phyloP scores from a whole-genome alignment of 257 asterid species.

The Solanum lycopersicoides region DNA sequence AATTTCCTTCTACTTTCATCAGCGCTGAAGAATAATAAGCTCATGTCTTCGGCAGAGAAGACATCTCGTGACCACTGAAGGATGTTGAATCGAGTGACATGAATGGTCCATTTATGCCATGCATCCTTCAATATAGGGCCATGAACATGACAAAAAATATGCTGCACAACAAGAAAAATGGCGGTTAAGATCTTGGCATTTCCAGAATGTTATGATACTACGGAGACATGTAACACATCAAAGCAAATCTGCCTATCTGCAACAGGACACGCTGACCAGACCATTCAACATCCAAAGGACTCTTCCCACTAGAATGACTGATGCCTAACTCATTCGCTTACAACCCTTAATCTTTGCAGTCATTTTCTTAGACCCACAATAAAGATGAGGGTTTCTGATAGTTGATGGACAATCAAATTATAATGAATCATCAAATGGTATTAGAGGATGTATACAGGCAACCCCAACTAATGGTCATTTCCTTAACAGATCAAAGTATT shows the following conservation, averaged over 20 bases:
- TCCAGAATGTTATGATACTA: neutral
- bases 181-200: constrained; percentile 2
- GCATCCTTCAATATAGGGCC: constrained; percentile 33
- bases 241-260: neutral
- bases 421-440: neutral
- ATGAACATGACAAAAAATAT: constrained; percentile 30
- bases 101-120: constrained; percentile 41
- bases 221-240: neutral
- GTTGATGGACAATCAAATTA: neutral
- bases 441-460: neutral
- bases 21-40: constrained; percentile 49
- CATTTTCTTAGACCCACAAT: neutral
- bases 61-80: constrained; percentile 39
- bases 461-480: neutral
- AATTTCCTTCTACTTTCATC: constrained; percentile 31
- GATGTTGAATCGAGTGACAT: constrained; percentile 26
- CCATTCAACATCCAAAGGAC: neutral
- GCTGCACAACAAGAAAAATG: constrained; percentile 29
- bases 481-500: neutral
- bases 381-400: neutral
- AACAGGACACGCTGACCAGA: neutral
- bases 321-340: neutral
- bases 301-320: neutral
- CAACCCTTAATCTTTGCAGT: neutral
- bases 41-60: constrained; percentile 30